Evolutionary conservation across 768 basidiomycete genomes (phyloP).

Genomic region (Fomitopsis serialis): DNA sequence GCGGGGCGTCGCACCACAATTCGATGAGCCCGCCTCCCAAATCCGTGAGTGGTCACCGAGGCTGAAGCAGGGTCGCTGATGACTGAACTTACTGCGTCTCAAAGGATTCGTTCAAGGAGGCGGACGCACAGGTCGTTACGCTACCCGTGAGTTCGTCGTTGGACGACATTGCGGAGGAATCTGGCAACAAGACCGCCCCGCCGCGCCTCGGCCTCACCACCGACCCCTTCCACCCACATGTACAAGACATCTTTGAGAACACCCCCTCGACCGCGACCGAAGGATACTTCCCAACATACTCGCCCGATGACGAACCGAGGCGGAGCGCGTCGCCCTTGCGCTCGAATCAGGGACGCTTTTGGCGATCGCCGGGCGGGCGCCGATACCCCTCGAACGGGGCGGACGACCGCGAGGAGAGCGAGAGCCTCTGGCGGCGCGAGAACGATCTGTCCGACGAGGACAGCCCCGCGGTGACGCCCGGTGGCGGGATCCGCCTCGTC

Average conservation of each 20-base stretch:
- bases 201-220: neutral
- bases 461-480: conserved; percentile 8
- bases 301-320: conserved; percentile 7
- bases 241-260: conserved; percentile 1
- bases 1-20: conserved; percentile 13
- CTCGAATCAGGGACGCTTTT: conserved; percentile 8
- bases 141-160: conserved; percentile 7
- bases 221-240: conserved; percentile 3
- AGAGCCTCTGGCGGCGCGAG: conserved; percentile 17
- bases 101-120: neutral
- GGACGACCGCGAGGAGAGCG: conserved; percentile 24
- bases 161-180: conserved; percentile 8
- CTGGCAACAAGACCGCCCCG: conserved; percentile 2
- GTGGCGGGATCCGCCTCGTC: conserved; percentile 19
- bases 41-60: neutral
- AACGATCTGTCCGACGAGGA: conserved; percentile 12
- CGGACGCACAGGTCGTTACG: conserved; percentile 5
- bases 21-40: neutral
- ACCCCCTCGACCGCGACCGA: conserved; percentile 11
- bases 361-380: conserved; percentile 9
- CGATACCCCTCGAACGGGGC: conserved; percentile 20
- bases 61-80: neutral
- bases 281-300: conserved; percentile 9
- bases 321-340: conserved; percentile 6
- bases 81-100: conserved; percentile 8